phyloP scores from a whole-genome alignment of 2,329 filamentous ascomycete species.

The Aspergillus unguis region DNA sequence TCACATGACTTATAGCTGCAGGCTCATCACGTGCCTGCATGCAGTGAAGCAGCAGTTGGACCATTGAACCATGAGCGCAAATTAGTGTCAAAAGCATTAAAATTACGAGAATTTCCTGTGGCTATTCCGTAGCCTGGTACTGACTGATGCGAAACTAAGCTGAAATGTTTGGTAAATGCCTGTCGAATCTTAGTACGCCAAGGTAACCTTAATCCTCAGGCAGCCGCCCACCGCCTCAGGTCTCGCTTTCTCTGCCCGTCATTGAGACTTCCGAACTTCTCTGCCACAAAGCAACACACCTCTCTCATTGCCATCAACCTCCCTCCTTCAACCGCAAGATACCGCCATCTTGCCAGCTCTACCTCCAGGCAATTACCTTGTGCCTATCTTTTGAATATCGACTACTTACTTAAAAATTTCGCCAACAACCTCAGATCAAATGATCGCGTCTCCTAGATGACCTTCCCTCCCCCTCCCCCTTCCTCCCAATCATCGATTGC shows the following conservation, averaged over 20 bases:
- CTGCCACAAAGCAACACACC: constrained; percentile 27
- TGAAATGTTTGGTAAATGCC: no score
- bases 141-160: no score
- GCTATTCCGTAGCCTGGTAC: background rate
- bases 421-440: constrained; percentile 44
- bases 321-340: constrained; percentile 15
- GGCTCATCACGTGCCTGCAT: background rate
- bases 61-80: no score
- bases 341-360: constrained; percentile 8
- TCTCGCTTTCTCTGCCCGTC: constrained; percentile 26
- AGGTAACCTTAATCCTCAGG: constrained; percentile 19
- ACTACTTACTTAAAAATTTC: constrained; percentile 29
- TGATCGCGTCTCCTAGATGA: constrained; percentile 56
- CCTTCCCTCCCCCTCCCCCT: constrained; percentile 52
- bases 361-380: constrained; percentile 9
- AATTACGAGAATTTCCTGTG: no score
- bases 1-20: background rate
- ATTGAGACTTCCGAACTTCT: constrained; percentile 26
- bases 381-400: constrained; percentile 8
- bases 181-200: no score
- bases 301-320: constrained; percentile 20
- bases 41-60: no score
- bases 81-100: no score
- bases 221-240: constrained; percentile 21
- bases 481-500: constrained; percentile 52